These are phyloP conservation scores for Nitzschia putrida DNA, from an alignment of 108 stramenopile genomes.

Conservation along the genomic window DNA sequence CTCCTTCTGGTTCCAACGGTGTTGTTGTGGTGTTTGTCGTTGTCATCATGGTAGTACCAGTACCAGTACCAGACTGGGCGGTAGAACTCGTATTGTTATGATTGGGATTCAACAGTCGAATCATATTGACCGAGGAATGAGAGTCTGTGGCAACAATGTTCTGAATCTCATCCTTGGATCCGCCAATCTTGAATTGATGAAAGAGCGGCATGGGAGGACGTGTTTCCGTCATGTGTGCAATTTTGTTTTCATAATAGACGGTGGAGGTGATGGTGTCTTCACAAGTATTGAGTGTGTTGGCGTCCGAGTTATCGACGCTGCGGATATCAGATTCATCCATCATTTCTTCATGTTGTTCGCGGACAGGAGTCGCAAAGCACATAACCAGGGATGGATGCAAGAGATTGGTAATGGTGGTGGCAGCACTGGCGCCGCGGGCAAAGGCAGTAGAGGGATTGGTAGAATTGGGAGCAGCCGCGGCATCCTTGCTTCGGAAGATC, in stretches of 20 bases:
- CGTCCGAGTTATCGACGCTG: slow-evolving; percentile 25
- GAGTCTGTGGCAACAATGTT: slow-evolving; percentile 38
- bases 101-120: slow-evolving; percentile 30
- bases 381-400: slow-evolving; percentile 44
- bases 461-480: background rate
- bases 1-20: slow-evolving; percentile 1
- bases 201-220: slow-evolving; percentile 67
- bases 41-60: background rate
- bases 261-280: slow-evolving; percentile 69
- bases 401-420: slow-evolving; percentile 30
- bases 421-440: background rate
- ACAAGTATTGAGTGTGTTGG: slow-evolving; percentile 43
- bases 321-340: slow-evolving; percentile 27
- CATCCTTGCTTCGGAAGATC: slow-evolving; percentile 36
- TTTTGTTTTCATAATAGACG: slow-evolving; percentile 64
- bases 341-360: slow-evolving; percentile 43
- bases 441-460: background rate
- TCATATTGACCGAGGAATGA: slow-evolving; percentile 42
- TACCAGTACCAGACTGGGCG: background rate
- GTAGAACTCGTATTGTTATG: background rate
- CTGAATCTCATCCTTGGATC: slow-evolving; percentile 37
- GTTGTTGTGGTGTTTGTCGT: background rate
- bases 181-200: slow-evolving; percentile 42
- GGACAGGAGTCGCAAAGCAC: slow-evolving; percentile 68
- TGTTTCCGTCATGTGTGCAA: slow-evolving; percentile 53